Base-by-base conservation (phyloP, 495 filamentous ascomycete species). In the Parathielavia hyrcaniae region DNA sequence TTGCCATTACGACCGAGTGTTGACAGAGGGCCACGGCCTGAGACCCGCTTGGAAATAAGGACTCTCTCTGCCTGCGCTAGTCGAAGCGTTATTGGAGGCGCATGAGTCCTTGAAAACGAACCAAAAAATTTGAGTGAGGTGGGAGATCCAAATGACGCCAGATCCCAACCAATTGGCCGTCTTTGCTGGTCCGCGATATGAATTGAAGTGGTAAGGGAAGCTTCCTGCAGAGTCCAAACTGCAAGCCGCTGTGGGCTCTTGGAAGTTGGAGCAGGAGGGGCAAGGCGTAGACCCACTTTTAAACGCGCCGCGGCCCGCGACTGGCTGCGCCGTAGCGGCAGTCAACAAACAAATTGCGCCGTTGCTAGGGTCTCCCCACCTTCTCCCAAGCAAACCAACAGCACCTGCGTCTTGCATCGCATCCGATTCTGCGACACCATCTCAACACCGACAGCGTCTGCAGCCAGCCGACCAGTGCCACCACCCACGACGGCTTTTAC, bases 281-380 rank as follows among this genome's bases (percentile, higher is more conserved):
- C 47, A 35, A 53, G 32, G 61, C 64, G 61, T 60, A 35, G 64
- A 38, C 59, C 26, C 61, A 61, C 4, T 40, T 12, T 5, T 10
- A 54, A 50, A 63, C 65, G 65, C 65, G 35, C 38, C 41, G 50
- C 22, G 48, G 32, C 48, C 59, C 61, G 61, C 61, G 57, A 36
- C 54, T 56, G 57, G 23, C 22, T 12, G 38, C 30, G n/a, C n/a
- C n/a, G n/a, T n/a, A 41, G 7, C 36, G 44, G 55, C 45, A 54
- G 65, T 69, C 67, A 71, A 71, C 65, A 71, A 71, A 71, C 68
- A 77, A 59, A 71, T 66, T 69, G 65, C 65, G 53, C 58, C 54
- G 75, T 77, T 77, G 75, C 75, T 59, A 63, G 68, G 72, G 68
- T 58, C 65, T 61, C 64, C 63, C 30, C 32, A 47, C 17, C 9